Conservation (phyloP, 208 protist genomes). For the Crithidia fasciculata region DNA sequence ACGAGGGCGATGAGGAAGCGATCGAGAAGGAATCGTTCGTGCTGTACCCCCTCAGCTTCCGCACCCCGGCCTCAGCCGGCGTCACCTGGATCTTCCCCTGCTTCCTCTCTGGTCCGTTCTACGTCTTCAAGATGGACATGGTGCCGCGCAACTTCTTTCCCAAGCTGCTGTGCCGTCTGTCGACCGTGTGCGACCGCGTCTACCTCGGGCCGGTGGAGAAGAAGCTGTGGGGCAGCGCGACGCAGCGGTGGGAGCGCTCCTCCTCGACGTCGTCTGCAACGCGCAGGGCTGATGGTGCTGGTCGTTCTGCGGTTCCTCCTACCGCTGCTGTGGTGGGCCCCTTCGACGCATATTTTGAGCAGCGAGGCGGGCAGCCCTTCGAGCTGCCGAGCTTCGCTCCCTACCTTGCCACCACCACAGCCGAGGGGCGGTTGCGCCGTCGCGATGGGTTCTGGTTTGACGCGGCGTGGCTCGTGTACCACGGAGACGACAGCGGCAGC, state of each 20-base stretch:
- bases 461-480: conserved; percentile 30
- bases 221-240: conserved; percentile 14
- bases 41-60: conserved; percentile 66
- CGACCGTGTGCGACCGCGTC: conserved; percentile 43
- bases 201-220: conserved; percentile 60
- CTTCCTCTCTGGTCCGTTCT: conserved; percentile 80
- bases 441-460: conserved; percentile 32
- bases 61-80: conserved; percentile 42
- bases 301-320: background rate
- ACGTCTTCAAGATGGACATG: conserved; percentile 80
- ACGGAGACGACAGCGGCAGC: background rate
- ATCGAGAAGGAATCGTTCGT: conserved; percentile 60
- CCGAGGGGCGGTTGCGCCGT: conserved; percentile 1
- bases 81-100: conserved; percentile 61
- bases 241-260: conserved; percentile 18
- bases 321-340: background rate
- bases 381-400: conserved; percentile 19
- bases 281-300: background rate
- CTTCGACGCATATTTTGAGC: conserved; percentile 13
- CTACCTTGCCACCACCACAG: background rate
- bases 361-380: conserved; percentile 5
- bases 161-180: conserved; percentile 63
- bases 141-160: conserved; percentile 81
- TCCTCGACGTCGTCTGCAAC: background rate
- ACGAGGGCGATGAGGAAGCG: background rate